These are phyloP conservation scores for Aspergillus jensenii DNA, from an alignment of 2,329 filamentous ascomycete genomes.

Conservation along the genomic window DNA sequence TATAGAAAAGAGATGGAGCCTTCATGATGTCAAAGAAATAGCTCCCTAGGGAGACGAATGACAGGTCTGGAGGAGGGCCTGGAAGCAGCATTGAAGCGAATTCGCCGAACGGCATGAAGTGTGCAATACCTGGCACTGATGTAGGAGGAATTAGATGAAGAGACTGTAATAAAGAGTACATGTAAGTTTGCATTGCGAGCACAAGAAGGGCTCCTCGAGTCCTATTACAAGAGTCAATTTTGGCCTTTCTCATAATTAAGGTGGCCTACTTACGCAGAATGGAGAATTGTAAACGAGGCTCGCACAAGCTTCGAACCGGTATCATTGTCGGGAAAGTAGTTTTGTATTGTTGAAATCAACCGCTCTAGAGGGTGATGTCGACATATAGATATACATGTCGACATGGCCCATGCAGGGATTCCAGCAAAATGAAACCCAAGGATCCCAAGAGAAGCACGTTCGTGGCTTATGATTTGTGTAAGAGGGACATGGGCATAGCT, in stretches of 20 bases:
- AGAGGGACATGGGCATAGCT: constrained; percentile 39
- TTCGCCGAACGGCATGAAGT: constrained; percentile 39
- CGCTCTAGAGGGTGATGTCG: constrained; percentile 40
- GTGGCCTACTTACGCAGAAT: constrained; percentile 28
- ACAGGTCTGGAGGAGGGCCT: constrained; percentile 27
- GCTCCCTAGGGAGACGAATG: constrained; percentile 25
- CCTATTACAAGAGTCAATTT: constrained; percentile 23
- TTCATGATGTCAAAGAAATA: constrained; percentile 30
- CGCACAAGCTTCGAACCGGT: constrained; percentile 26
- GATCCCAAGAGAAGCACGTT: constrained; percentile 34
- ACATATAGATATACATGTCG: constrained; percentile 37
- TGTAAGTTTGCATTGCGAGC: constrained; percentile 42
- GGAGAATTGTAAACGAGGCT: constrained; percentile 27
- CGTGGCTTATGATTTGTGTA: constrained; percentile 36
- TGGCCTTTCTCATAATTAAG: background rate
- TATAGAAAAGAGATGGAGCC: constrained; percentile 36
- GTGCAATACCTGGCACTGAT: constrained; percentile 29
- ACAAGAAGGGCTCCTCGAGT: constrained; percentile 35
- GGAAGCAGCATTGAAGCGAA: constrained; percentile 36
- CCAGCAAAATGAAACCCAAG: constrained; percentile 42
- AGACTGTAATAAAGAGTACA: constrained; percentile 45
- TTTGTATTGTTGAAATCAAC: constrained; percentile 29
- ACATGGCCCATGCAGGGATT: constrained; percentile 40
- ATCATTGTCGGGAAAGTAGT: constrained; percentile 26
- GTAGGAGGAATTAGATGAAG: constrained; percentile 40